Conservation (phyloP, 306 rosid species). For the Cicer yamashitae region DNA sequence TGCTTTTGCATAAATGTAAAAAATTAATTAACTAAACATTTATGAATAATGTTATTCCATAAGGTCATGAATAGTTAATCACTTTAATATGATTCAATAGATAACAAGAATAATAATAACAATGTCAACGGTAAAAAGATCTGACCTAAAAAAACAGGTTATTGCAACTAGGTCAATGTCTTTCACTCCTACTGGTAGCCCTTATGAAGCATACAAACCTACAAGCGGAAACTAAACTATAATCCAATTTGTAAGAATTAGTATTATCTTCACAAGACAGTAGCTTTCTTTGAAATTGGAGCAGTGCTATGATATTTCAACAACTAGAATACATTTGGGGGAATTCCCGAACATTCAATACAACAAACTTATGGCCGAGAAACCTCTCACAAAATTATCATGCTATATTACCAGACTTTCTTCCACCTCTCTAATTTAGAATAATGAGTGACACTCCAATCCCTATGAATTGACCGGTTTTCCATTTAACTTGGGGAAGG, state of each 20-base stretch:
- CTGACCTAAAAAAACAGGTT: neutral
- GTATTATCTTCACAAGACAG: constrained; percentile 16
- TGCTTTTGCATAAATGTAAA: too few relatives aligned
- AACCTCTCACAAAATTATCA: neutral
- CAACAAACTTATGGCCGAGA: constrained; percentile 6
- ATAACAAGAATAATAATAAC: neutral
- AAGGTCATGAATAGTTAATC: too few relatives aligned
- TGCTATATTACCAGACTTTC: constrained; percentile 21
- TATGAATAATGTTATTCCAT: neutral
- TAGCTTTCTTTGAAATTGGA: constrained; percentile 33
- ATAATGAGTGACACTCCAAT: neutral
- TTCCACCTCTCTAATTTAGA: constrained; percentile 27
- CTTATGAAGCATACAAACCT: constrained; percentile 35
- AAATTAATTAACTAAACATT: neutral
- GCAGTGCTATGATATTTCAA: constrained; percentile 13
- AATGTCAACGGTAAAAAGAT: neutral
- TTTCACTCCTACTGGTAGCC: neutral
- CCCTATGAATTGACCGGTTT: constrained; percentile 75
- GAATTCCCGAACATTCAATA: constrained; percentile 31
- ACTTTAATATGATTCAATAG: too few relatives aligned
- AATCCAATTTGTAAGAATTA: constrained; percentile 11
- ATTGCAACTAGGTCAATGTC: constrained; percentile 30
- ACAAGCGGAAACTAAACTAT: constrained; percentile 35
- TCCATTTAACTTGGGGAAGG: constrained; percentile 91
- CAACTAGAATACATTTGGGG: constrained; percentile 25